Base-by-base conservation (phyloP, 2,329 filamentous ascomycete genomes). In the Talaromyces sp. region DNA sequence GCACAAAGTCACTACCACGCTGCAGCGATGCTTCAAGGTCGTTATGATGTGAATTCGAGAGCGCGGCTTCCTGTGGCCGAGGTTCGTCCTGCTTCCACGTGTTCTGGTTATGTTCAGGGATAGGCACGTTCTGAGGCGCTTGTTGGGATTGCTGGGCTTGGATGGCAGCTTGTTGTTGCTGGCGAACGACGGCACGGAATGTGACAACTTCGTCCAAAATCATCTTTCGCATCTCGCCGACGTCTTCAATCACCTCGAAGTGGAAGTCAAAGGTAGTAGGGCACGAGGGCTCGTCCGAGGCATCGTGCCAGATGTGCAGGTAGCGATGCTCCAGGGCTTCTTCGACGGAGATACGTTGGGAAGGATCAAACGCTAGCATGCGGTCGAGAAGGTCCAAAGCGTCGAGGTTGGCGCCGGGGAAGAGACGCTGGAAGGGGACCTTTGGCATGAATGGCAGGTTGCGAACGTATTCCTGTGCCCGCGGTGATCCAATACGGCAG, bases 311-410 rank as follows among this genome's bases (percentile, higher is more conserved):
- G 80, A 99, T 97, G 72, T 93, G 87, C 60, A 99, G 85, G 79
- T 99, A 99, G 36, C 90, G 90, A 81, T 99, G 95, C 81, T 98
- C 93, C 62, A 99, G 88, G 19, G 95, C 95, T 72, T 93, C 87
- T 78, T 99, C 95, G 66, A 98, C 95, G 55, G 88, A 91, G 77
- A 99, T 96, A 71, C 95, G 92, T 66, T 89, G 89, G 13, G 91
- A 92, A 0, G 95, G 95, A 74, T 99, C 95, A 75, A 99, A 99
- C 22, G 95, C 92, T 47, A 99, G 87, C 93, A 99, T 98, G 74
- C 89, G 90, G 80, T 99, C 93, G 62, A 99, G 86, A 13, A 99
- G 87, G 73, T 98, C 92, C 63, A 99, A 87, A 2, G 95, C 93
- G 72, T 98, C 93, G 3, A 93, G 92, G 80, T 98, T 99, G 71